These are phyloP conservation scores for Aspergillus sp. DNA, from an alignment of 2,329 filamentous ascomycete species.

Conservation along the genomic window DNA sequence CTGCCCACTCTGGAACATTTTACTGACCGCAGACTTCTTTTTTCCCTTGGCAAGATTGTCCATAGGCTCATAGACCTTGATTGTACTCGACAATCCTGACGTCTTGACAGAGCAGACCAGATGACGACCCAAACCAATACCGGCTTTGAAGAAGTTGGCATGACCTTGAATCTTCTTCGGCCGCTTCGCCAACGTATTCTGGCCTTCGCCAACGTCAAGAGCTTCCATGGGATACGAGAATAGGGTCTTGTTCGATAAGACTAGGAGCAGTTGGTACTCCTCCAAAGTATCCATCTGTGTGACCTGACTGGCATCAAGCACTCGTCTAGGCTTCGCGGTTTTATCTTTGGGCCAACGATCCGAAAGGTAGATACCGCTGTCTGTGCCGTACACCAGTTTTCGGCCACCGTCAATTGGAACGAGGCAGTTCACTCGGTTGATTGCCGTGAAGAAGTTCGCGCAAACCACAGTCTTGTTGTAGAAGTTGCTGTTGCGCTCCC, in stretches of 20 bases:
- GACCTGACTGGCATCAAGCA: conserved; percentile 81
- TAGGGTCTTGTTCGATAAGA: conserved; percentile 89
- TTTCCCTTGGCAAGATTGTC: conserved; percentile 90
- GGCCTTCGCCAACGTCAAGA: conserved; percentile 75
- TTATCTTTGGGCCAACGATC: conserved; percentile 86
- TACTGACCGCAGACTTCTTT: conserved; percentile 91
- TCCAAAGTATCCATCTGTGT: conserved; percentile 96
- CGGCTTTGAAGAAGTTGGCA: conserved; percentile 97
- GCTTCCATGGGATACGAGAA: conserved; percentile 86
- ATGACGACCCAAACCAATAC: conserved; percentile 90
- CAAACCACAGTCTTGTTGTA: conserved; percentile 69
- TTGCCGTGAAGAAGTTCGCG: conserved; percentile 85
- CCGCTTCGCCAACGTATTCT: conserved; percentile 72
- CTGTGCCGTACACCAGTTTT: conserved; percentile 91
- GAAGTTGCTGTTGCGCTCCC: conserved; percentile 68
- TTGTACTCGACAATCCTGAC: conserved; percentile 86
- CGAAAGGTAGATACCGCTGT: conserved; percentile 87
- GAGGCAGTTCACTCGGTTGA: conserved; percentile 90
- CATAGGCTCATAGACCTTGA: conserved; percentile 99
- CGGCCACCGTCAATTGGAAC: conserved; percentile 93
- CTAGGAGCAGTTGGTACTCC: conserved; percentile 87
- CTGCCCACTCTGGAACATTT: conserved; percentile 91
- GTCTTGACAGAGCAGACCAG: conserved; percentile 97
- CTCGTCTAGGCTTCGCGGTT: conserved; percentile 69
- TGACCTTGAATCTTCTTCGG: conserved; percentile 96